Evolutionary conservation across 2,329 filamentous ascomycete species (phyloP).

Genomic region (Aspergillus quadricinctus): DNA sequence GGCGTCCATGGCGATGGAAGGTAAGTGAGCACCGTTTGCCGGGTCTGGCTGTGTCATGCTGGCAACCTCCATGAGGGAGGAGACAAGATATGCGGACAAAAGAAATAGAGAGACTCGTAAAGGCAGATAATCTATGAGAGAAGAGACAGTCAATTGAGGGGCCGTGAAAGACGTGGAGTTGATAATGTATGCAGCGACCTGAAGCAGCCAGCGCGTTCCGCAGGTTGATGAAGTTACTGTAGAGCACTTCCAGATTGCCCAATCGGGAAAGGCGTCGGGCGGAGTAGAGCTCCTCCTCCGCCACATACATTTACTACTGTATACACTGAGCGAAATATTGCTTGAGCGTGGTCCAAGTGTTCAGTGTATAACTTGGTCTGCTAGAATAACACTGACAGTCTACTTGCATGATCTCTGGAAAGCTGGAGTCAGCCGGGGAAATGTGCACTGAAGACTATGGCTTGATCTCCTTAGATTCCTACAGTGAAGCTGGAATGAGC

Average conservation of each 20-base stretch:
- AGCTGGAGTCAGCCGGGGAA: too few species aligned
- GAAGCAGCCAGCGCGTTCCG: background rate
- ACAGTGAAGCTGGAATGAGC: too few species aligned
- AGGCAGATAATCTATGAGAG: background rate
- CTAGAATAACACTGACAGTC: too few species aligned
- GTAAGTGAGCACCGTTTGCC: background rate
- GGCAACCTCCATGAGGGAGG: constrained; percentile 2
- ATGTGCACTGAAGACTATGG: too few species aligned
- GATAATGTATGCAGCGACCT: background rate
- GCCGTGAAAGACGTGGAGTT: background rate
- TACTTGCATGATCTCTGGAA: too few species aligned
- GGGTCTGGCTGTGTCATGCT: background rate
- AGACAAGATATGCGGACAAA: background rate
- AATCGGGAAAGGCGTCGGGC: background rate
- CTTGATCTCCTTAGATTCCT: too few species aligned
- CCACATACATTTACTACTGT: background rate
- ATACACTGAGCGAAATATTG: too few species aligned
- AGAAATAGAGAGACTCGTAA: background rate
- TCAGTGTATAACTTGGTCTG: too few species aligned
- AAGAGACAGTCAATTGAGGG: background rate
- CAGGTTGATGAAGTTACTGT: background rate
- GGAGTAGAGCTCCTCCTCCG: background rate
- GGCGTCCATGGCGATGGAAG: constrained; percentile 23
- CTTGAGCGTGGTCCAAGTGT: too few species aligned
- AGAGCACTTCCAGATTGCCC: background rate